Evolutionary conservation across 768 basidiomycete species (phyloP).

Genomic region (Leccinum imitatum): DNA sequence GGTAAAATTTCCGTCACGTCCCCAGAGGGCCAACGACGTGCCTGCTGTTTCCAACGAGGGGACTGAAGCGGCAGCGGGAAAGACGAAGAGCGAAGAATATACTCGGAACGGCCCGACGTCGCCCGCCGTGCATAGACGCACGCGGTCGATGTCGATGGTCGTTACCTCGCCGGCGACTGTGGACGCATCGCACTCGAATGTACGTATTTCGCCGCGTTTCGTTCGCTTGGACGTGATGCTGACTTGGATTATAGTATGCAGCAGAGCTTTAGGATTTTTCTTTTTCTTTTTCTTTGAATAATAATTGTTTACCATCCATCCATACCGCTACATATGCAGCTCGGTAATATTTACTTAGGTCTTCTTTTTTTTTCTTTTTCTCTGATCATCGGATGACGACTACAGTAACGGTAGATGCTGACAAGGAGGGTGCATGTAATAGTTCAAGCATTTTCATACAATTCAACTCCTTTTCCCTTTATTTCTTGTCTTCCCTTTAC

Average conservation of each 20-base stretch:
- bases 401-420: neutral
- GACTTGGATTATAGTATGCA: slow-evolving; percentile 19
- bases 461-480: slow-evolving; percentile 5
- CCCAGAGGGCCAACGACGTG: neutral
- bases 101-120: slow-evolving; percentile 9
- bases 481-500: neutral
- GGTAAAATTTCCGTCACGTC: neutral
- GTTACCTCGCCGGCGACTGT: slow-evolving; percentile 14
- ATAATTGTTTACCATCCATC: neutral
- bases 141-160: slow-evolving; percentile 30
- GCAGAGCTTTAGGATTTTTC: slow-evolving; percentile 22
- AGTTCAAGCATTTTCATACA: slow-evolving; percentile 15
- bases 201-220: slow-evolving; percentile 6
- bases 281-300: neutral
- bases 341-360: slow-evolving; percentile 5
- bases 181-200: slow-evolving; percentile 14
- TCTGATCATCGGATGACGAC: slow-evolving; percentile 1
- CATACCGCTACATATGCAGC: neutral
- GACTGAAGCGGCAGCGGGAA: neutral
- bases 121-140: slow-evolving; percentile 23
- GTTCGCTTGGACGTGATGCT: neutral
- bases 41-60: neutral
- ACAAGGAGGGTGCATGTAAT: slow-evolving; percentile 15
- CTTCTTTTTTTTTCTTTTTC: neutral
- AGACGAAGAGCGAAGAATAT: neutral